Base-by-base conservation (phyloP, 2,329 filamentous ascomycete species). In the Pleurostoma richardsiae region DNA sequence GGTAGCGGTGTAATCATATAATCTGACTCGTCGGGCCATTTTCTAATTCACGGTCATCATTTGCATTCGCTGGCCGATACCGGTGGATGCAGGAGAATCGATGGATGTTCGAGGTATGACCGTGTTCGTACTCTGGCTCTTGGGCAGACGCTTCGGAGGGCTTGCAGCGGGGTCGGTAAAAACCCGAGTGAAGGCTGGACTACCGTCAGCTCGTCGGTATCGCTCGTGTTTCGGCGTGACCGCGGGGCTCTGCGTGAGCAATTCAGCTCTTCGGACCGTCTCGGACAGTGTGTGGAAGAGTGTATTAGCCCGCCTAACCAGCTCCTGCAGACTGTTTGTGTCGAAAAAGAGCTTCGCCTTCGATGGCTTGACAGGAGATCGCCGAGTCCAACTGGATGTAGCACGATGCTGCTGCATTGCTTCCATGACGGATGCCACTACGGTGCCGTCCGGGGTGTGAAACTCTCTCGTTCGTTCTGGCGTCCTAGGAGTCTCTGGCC, bases 171-270 rank as follows among this genome's bases (percentile, higher is more conserved):
- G 80, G 40, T 84, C 80, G 7, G 82, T 79, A 55, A 86, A 86
- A 36, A 86, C 80, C 28, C 79, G 70, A 3, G 80, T 85, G 52
- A 86, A 86, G 1, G 82, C 82, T n/a, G 82, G 82, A 55, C 80
- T 85, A 3, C 78, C 81, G 44, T 82, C 78, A 33, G 67, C 61
- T 28, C 67, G 64, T 6, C 69, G 66, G 39, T 68, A 59, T 41
- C 74, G 69, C 19, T 71, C 69, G 29, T 70, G 69, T 39, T 66
- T 68, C 3, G 75, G 73, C 1, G 76, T 81, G 29, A 70, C 64
- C 6, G 69, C 70, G 2, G 80, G 80, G 55, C 76, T 83, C 50
- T 75, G 72, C 0, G 76, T 77, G 43, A 80, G 69, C 29, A 79
- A 72, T 55, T 86, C 82, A 38, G 74, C 77, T 44, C 72, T 73